Evolutionary conservation across 495 filamentous ascomycete species (phyloP), one percentile per base, ranked within the genome.

Genomic region (Daldinia childiae): DNA sequence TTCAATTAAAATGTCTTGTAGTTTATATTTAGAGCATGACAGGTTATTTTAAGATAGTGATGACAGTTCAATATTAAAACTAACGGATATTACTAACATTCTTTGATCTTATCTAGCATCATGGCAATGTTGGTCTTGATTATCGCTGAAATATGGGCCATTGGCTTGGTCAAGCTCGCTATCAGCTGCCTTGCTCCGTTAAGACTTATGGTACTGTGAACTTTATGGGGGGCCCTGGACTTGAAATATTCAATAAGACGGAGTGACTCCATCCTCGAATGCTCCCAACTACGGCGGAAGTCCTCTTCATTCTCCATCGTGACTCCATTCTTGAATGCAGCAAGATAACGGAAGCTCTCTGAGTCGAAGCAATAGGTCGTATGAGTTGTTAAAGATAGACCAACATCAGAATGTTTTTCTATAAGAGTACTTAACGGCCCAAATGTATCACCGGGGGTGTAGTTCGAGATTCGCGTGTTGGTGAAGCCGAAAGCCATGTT

Each of bases 301-400:
- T 48, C 43, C 9, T 48, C 43, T 34, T 58, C 56, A 6, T 39
- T 38, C n/a, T 32, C 56, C 56, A 58, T 24, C 11, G 24, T 21
- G 6, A 26, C 14, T 8, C 56, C 56, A 9, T 58, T 32, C 30
- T 34, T 58, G 21, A 36, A 58, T 24, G 56, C 56, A 8, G 56
- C 56, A 9, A 58, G 32, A n/a, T 58, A 58, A 21, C 56, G 56
- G 56, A 58, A 58, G 17, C 56, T 58, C 32, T 58, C 56, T 7
- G 56, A 58, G 34, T 58, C 56, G 32, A 58, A 58, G 34, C 32
- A 58, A 34, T 58, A 58, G 9, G 34, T 58, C 2, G 32, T 36
- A 26, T 41, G 6, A 21, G 11, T 17, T 11, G 32, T 38, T 0
- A 58, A 4, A 3, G 29, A 32, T 26, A 58, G 12, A 5, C 34